Percentiles rank a stretch among this genome's conserved stretches.
Evolutionary conservation across 2,329 filamentous ascomycete species (phyloP).

Genomic region (Xylariaceae sp.): DNA sequence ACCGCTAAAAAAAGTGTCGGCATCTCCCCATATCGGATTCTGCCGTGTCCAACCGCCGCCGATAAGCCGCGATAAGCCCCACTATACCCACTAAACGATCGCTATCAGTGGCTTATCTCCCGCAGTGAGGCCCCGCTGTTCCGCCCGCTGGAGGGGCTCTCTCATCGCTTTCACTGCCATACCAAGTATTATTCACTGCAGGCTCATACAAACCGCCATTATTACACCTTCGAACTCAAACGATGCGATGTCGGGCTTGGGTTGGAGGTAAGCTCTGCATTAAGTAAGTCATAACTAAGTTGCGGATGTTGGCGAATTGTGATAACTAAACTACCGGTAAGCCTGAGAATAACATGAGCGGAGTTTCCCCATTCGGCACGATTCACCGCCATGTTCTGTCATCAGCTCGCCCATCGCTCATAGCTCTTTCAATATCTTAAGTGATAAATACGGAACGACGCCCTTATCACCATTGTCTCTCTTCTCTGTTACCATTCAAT

Average conservation of each 20-base stretch:
- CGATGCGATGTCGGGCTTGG: not conserved
- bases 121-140: conserved; percentile 18
- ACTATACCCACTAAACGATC: conserved; percentile 14
- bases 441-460: not conserved
- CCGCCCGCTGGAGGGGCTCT: not conserved
- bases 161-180: not conserved
- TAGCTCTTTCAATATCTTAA: not conserved
- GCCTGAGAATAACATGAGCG: not conserved
- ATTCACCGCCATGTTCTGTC: conserved; percentile 5
- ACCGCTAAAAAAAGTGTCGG: conserved; percentile 25
- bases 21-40: conserved; percentile 20
- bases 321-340: not conserved
- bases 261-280: not conserved
- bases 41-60: conserved; percentile 27
- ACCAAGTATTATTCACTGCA: too few relatives aligned
- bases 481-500: not conserved
- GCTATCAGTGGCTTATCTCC: conserved; percentile 6
- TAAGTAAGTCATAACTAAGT: not conserved
- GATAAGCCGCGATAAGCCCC: conserved; percentile 25
- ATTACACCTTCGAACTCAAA: not conserved
- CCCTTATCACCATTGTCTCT: not conserved
- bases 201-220: too few relatives aligned
- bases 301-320: not conserved
- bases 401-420: not conserved
- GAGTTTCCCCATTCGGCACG: conserved; percentile 18